Percentiles rank a stretch among this genome's conserved stretches.
Evolutionary conservation across 1,139 yeast genomes (phyloP).

Genomic region (Magnusiomyces paraingens): DNA sequence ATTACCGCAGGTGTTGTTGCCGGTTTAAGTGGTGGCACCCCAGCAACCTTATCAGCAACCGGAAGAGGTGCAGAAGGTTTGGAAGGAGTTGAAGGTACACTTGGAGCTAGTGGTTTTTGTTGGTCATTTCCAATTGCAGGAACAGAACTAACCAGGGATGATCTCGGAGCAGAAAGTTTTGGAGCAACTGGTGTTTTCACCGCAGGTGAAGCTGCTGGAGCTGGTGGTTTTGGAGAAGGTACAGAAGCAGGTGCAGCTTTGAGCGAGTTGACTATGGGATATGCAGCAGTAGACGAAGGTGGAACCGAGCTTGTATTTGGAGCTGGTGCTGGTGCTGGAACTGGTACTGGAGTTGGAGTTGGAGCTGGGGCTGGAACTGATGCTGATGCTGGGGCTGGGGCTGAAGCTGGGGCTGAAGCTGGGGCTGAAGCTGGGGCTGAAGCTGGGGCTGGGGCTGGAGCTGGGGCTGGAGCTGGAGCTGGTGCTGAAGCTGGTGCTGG

Average conservation of each 20-base stretch:
- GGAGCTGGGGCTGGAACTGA: too few relatives aligned
- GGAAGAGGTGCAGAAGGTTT: background rate
- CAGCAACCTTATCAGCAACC: background rate
- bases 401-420: too few relatives aligned
- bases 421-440: too few relatives aligned
- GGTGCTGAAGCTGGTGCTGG: too few relatives aligned
- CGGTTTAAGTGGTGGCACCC: background rate
- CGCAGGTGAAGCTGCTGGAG: background rate
- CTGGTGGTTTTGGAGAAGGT: background rate
- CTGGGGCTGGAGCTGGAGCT: too few relatives aligned
- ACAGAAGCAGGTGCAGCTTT: background rate
- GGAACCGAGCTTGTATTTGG: background rate
- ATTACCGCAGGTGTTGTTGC: background rate
- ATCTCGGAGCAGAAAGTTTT: background rate
- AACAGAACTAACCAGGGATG: background rate
- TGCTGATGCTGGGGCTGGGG: too few relatives aligned
- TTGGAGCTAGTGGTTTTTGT: background rate
- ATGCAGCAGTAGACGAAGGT: slow-evolving; percentile 12
- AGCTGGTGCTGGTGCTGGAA: too few relatives aligned
- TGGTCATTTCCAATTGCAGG: background rate
- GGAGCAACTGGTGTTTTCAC: background rate
- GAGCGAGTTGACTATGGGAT: slow-evolving; percentile 8
- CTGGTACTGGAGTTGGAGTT: too few relatives aligned
- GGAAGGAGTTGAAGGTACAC: background rate
- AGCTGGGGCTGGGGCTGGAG: too few relatives aligned